Evolutionary conservation across 2,329 filamentous ascomycete genomes (phyloP).

Genomic region (Aureobasidium leucospermi): DNA sequence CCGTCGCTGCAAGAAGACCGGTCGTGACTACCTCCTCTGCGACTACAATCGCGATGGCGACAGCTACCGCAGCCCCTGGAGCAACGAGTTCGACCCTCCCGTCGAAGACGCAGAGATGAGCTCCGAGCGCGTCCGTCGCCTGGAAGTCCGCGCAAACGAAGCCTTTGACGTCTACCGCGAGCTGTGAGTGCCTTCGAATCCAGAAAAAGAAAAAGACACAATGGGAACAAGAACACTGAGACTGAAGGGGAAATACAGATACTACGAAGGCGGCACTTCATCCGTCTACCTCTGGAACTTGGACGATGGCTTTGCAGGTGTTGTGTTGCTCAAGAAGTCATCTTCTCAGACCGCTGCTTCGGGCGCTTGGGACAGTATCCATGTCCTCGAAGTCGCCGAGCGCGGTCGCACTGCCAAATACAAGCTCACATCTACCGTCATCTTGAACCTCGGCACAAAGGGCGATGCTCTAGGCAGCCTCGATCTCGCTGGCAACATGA

Average conservation of each 20-base stretch:
- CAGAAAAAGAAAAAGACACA: background rate
- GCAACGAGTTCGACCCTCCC: slow-evolving; percentile 93
- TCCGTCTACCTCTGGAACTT: slow-evolving; percentile 98
- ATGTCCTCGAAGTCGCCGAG: slow-evolving; percentile 95
- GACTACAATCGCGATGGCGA: slow-evolving; percentile 99
- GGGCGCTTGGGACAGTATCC: slow-evolving; percentile 95
- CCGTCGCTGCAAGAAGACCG: slow-evolving; percentile 76
- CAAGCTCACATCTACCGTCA: slow-evolving; percentile 95
- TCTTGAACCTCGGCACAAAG: slow-evolving; percentile 72
- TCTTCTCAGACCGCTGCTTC: slow-evolving; percentile 40
- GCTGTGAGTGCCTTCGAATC: slow-evolving; percentile 45
- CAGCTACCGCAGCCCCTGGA: slow-evolving; percentile 97
- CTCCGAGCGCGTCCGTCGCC: slow-evolving; percentile 81
- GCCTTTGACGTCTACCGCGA: slow-evolving; percentile 96
- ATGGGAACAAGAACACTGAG: background rate
- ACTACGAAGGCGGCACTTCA: slow-evolving; percentile 92
- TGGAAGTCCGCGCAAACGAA: slow-evolving; percentile 91
- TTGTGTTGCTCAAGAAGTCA: slow-evolving; percentile 85
- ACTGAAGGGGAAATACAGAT: slow-evolving; percentile 36
- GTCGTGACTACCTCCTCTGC: slow-evolving; percentile 93
- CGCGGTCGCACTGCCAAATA: slow-evolving; percentile 74
- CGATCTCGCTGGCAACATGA: slow-evolving; percentile 96
- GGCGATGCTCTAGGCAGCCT: slow-evolving; percentile 67
- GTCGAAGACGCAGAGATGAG: slow-evolving; percentile 72
- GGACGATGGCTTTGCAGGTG: slow-evolving; percentile 94